Percentiles rank a stretch among this genome's conserved stretches.
phyloP scores from a whole-genome alignment of 805 yeast genomes.

The Hanseniaspora mollemarum region DNA sequence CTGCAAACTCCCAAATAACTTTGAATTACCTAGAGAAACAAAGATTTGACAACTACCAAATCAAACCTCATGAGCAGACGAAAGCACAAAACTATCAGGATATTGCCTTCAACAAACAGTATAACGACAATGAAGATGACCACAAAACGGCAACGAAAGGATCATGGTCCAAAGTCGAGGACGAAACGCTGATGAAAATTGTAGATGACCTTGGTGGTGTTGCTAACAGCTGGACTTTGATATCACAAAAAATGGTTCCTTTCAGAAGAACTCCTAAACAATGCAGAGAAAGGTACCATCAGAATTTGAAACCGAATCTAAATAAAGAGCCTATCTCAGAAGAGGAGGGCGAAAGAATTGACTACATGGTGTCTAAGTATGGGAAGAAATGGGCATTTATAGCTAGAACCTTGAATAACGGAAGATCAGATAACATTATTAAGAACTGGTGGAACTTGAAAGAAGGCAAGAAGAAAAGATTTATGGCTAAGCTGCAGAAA shows the following conservation, averaged over 20 bases:
- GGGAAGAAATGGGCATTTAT: constrained; percentile 94
- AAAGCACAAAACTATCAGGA: background rate
- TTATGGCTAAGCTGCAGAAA: background rate
- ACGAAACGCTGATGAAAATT: constrained; percentile 55
- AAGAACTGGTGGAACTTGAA: constrained; percentile 94
- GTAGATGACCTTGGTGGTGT: constrained; percentile 48
- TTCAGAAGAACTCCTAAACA: constrained; percentile 80
- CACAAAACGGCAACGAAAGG: constrained; percentile 33
- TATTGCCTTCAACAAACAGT: background rate
- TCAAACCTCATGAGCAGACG: background rate
- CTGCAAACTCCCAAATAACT: background rate
- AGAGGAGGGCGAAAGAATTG: constrained; percentile 75
- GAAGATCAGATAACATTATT: constrained; percentile 55
- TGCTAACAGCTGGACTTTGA: constrained; percentile 81
- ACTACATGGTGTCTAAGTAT: constrained; percentile 60
- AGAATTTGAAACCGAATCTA: constrained; percentile 73
- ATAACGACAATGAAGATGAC: background rate
- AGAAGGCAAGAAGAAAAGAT: constrained; percentile 64
- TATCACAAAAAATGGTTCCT: constrained; percentile 45
- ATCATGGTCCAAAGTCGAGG: constrained; percentile 86
- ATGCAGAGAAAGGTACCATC: constrained; percentile 84
- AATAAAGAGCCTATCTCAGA: constrained; percentile 72
- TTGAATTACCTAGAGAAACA: background rate
- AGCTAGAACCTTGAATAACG: constrained; percentile 65
- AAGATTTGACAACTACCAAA: background rate